phyloP scores from a whole-genome alignment of 306 rosid species.

The Acacia confusa region DNA sequence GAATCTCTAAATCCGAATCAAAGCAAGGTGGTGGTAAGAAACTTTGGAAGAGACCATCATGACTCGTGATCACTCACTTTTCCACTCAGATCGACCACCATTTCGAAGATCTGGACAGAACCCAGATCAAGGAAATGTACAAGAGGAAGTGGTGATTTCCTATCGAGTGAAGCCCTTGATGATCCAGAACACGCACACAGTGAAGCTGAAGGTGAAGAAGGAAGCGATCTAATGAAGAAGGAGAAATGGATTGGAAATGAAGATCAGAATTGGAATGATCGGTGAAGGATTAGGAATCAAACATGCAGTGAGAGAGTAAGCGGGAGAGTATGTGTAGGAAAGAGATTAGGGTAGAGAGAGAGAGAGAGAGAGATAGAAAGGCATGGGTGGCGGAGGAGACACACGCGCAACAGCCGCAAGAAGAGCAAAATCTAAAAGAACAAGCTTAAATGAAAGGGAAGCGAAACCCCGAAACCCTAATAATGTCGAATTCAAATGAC shows the following conservation, averaged over 20 bases:
- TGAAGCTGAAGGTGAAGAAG: neutral
- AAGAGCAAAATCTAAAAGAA: slow-evolving; percentile 47
- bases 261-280: slow-evolving; percentile 8
- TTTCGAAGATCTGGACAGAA: slow-evolving; percentile 42
- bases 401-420: slow-evolving; percentile 67
- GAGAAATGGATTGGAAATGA: neutral
- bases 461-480: slow-evolving; percentile 96
- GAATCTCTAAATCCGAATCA: neutral
- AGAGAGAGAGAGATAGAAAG: slow-evolving; percentile 5
- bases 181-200: neutral
- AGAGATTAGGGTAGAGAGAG: neutral
- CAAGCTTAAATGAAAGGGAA: slow-evolving; percentile 47
- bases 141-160: slow-evolving; percentile 19
- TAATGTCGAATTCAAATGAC: slow-evolving; percentile 36
- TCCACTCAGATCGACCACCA: slow-evolving; percentile 67
- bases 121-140: slow-evolving; percentile 26
- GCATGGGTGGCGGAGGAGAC: slow-evolving; percentile 31
- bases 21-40: neutral
- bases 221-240: slow-evolving; percentile 4
- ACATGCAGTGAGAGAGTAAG: slow-evolving; percentile 27
- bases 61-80: slow-evolving; percentile 58
- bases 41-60: neutral
- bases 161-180: neutral
- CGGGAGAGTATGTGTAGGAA: neutral
- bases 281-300: neutral